phyloP scores from a whole-genome alignment of 148 eudicot species.

The Cornus suecica region DNA sequence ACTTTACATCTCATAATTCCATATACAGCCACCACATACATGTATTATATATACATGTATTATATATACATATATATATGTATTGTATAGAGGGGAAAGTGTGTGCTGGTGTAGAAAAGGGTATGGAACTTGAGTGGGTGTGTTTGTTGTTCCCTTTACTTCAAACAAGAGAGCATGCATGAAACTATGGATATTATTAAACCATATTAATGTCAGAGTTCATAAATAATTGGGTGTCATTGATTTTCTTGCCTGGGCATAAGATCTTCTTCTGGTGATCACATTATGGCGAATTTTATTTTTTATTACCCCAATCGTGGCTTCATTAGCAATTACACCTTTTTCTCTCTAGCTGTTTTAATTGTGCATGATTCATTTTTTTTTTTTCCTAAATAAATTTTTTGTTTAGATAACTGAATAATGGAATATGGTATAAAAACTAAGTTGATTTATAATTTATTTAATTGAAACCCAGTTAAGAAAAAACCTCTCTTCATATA shows the following conservation, averaged over 20 bases:
- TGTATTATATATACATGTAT: too few species aligned
- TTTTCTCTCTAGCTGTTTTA: not conserved
- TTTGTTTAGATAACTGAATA: too few species aligned
- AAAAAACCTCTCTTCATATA: too few species aligned
- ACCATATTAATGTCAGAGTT: conserved; percentile 5
- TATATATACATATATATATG: not conserved
- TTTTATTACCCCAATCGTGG: conserved; percentile 10
- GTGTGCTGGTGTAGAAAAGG: conserved; percentile 34
- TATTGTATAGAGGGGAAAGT: not conserved
- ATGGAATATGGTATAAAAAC: too few species aligned
- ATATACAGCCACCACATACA: too few species aligned
- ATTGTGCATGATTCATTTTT: not conserved
- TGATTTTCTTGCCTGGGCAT: conserved; percentile 49
- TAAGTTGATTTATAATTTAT: too few species aligned
- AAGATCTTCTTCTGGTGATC: conserved; percentile 70
- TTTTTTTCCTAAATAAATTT: too few species aligned
- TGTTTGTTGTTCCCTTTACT: conserved; percentile 59
- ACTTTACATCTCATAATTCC: conserved; percentile 36
- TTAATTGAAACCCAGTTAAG: too few species aligned
- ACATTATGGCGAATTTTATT: conserved; percentile 40
- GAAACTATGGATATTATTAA: conserved; percentile 19
- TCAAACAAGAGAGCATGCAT: conserved; percentile 59
- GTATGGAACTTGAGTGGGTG: conserved; percentile 25
- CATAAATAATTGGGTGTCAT: conserved; percentile 31
- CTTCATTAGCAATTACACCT: conserved; percentile 9